Base-by-base conservation (phyloP, 129 eudicot genomes). In the Apium graveolens region DNA sequence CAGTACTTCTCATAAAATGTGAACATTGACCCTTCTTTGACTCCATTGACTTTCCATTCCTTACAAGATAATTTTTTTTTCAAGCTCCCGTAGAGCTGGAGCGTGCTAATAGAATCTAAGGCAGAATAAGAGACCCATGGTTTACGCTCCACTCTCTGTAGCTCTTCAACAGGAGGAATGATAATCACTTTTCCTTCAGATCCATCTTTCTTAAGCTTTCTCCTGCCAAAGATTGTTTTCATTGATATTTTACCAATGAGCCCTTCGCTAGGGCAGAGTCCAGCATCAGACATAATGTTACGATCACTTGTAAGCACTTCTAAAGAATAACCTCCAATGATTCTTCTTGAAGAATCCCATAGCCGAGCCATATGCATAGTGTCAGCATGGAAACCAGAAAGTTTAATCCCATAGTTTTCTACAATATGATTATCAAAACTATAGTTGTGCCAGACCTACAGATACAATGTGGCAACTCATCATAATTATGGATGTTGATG, bases 351-450 rank as follows among this genome's bases (percentile, higher is more conserved):
- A 26, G 99, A 92, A 85, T 96, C 93, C 97, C 97, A 96, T 66
- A 96, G 80, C 13, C 99, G 89, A 49, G 99, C 99, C 99, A 96
- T 96, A 85, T 94, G 98, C 97, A 94, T 94, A 51, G 98, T 96
- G 81, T 96, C 99, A n/a, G 97, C 99, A 80, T 86, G 93, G 81
- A 96, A 96, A 53, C 99, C 99, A 57, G 97, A 82, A 48, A 90
- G 75, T 76, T 88, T 89, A 41, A 92, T 82, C 72, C 93, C 99
- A 43, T 92, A 92, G 73, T 91, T 94, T 79, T 94, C 98, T 46
- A 94, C 57, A 44, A 91, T 83, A 78, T 94, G 98, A 84, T 86
- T 88, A 79, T 94, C 98, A 75, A 94, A 94, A 86, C 98, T 94
- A 76, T 94, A 94, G 81, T 94, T 94, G 88, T 95, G 99, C 99